Percentiles rank a stretch among this genome's conserved stretches.
Evolutionary conservation across 139 green algal genomes (phyloP).

Genomic region (Limnomonas spitsbergensis): DNA sequence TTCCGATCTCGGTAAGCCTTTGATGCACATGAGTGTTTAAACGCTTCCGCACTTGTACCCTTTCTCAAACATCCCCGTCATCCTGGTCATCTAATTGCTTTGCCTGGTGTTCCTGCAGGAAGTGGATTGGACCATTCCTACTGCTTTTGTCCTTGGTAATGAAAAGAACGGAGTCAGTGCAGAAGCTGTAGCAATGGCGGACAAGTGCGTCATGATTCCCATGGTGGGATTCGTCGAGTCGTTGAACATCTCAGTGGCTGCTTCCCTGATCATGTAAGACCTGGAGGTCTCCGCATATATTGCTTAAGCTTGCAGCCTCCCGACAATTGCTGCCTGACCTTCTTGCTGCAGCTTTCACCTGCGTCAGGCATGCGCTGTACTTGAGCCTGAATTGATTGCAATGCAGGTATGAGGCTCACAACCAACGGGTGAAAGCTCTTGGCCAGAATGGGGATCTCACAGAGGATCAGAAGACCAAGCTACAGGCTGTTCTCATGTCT

Average conservation of each 20-base stretch:
- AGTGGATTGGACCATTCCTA: conserved; percentile 74
- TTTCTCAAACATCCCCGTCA: not conserved
- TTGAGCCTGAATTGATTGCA: too few relatives aligned
- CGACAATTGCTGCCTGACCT: too few relatives aligned
- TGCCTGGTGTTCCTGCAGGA: conserved; percentile 28
- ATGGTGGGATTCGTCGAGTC: conserved; percentile 80
- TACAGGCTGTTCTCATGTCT: conserved; percentile 47
- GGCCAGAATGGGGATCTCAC: conserved; percentile 45
- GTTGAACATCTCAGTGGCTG: conserved; percentile 76
- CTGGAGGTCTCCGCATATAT: conserved; percentile 14
- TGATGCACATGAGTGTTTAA: not conserved
- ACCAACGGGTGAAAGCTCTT: conserved; percentile 31
- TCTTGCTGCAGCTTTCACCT: too few relatives aligned
- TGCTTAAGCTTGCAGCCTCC: conserved; percentile 12
- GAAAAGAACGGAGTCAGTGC: conserved; percentile 64
- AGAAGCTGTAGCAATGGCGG: conserved; percentile 55
- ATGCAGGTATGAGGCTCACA: conserved; percentile 50
- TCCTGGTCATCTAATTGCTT: not conserved
- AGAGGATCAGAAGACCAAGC: conserved; percentile 26
- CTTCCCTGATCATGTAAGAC: conserved; percentile 65
- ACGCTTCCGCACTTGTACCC: not conserved
- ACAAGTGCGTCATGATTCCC: conserved; percentile 60
- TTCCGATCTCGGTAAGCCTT: conserved; percentile 36
- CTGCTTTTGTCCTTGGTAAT: conserved; percentile 79
- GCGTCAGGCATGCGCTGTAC: too few relatives aligned